These are phyloP conservation scores for Leccinum subrobustum DNA, from an alignment of 1,284 basidiomycete species.

Conservation along the genomic window DNA sequence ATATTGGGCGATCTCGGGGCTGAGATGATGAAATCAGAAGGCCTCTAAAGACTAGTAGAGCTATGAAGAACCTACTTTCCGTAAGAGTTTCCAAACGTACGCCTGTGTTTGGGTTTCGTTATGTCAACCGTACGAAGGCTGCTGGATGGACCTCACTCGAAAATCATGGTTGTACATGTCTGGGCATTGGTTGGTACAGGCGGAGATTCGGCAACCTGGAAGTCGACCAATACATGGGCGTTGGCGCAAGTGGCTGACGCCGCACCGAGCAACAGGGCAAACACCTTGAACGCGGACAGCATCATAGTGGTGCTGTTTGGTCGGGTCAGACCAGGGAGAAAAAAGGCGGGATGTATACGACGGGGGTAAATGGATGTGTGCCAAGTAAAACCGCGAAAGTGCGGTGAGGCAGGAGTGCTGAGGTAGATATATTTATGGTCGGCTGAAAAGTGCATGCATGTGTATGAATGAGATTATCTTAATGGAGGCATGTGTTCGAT, in stretches of 20 bases:
- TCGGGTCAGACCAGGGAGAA: neutral
- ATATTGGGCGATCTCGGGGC: constrained; percentile 64
- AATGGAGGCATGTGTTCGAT: neutral
- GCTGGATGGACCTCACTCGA: constrained; percentile 47
- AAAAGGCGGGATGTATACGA: constrained; percentile 4
- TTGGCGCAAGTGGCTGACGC: constrained; percentile 12
- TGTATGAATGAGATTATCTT: neutral
- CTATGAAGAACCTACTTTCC: constrained; percentile 47
- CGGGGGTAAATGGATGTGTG: neutral
- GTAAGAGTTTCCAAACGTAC: constrained; percentile 71
- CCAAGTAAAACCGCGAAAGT: neutral
- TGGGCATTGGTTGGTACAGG: constrained; percentile 56
- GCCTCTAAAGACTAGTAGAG: neutral
- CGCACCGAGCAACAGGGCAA: constrained; percentile 16
- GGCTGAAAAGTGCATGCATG: neutral
- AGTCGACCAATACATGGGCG: constrained; percentile 57
- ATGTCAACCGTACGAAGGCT: neutral
- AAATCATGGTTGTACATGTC: constrained; percentile 62
- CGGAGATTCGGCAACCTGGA: constrained; percentile 72
- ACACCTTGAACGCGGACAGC: constrained; percentile 7
- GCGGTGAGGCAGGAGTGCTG: neutral
- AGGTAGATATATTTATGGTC: neutral
- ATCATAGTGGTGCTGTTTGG: constrained; percentile 10
- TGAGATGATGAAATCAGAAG: constrained; percentile 26
- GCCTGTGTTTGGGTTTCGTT: constrained; percentile 38